Percentiles rank a stretch among this genome's conserved stretches.
Evolutionary conservation across 73 alveolate genomes (phyloP).

Genomic region (Paramecium biaurelia): DNA sequence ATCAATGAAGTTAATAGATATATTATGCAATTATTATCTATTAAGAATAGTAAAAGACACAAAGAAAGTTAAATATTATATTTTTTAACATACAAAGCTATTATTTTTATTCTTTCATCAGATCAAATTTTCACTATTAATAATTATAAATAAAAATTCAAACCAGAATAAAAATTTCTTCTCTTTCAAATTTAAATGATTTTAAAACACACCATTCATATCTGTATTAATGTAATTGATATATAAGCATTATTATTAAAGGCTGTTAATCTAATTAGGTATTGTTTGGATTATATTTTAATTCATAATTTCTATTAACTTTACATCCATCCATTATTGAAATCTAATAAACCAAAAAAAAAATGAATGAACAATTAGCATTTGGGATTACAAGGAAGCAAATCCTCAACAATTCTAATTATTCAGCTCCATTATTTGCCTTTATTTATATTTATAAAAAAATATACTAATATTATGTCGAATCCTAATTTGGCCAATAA

Average conservation of each 20-base stretch:
- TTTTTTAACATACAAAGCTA: neutral
- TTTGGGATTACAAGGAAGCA: neutral
- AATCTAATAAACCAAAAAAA: conserved; percentile 13
- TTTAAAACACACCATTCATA: neutral
- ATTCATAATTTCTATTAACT: neutral
- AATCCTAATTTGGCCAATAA: conserved; percentile 10
- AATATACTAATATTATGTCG: neutral
- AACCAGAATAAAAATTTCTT: neutral
- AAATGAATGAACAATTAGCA: neutral
- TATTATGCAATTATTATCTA: neutral
- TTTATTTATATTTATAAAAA: neutral
- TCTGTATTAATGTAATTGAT: neutral
- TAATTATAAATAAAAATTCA: neutral
- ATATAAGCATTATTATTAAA: neutral
- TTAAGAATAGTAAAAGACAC: neutral
- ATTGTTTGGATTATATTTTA: neutral
- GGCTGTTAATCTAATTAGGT: neutral
- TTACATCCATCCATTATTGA: conserved; percentile 43
- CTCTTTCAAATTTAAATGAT: neutral
- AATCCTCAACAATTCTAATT: neutral
- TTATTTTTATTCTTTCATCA: neutral
- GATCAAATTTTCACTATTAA: neutral
- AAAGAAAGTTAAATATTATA: neutral
- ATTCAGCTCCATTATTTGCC: conserved; percentile 28
- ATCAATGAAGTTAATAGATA: neutral